phyloP scores from a whole-genome alignment of 805 yeast genomes.

The Teunomyces lycoperdinae region DNA sequence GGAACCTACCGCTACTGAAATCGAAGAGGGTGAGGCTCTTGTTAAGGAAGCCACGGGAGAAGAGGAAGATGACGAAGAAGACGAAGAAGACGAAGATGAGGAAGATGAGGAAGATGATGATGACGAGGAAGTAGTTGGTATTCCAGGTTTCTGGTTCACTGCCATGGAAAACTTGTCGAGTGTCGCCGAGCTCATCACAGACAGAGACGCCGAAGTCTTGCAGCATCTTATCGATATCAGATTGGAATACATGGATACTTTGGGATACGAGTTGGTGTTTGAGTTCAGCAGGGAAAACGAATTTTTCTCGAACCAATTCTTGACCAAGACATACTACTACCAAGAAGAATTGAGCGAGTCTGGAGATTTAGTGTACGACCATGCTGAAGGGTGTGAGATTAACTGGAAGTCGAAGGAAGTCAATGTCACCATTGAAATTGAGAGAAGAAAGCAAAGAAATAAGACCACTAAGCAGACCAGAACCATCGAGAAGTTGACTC shows the following conservation, averaged over 20 bases:
- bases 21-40: conserved; percentile 72
- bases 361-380: conserved; percentile 96
- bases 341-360: conserved; percentile 91
- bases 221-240: conserved; percentile 64
- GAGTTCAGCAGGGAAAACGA: conserved; percentile 68
- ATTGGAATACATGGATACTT: conserved; percentile 74
- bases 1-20: conserved; percentile 78
- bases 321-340: conserved; percentile 87
- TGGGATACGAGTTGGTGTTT: conserved; percentile 87
- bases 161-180: conserved; percentile 84
- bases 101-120: conserved; percentile 46
- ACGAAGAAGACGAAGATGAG: conserved; percentile 26
- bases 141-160: conserved; percentile 96
- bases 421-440: conserved; percentile 83
- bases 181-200: conserved; percentile 80
- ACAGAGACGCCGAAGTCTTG: conserved; percentile 84
- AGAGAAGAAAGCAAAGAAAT: conserved; percentile 96
- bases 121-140: conserved; percentile 52
- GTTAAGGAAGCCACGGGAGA: conserved; percentile 54
- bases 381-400: conserved; percentile 87
- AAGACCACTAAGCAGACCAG: conserved; percentile 95
- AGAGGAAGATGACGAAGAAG: conserved; percentile 26
- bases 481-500: conserved; percentile 89
- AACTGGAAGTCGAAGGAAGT: conserved; percentile 77
- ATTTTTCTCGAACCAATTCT: conserved; percentile 66